phyloP scores from a whole-genome alignment of 2,329 filamentous ascomycete genomes.

The Diaporthe australafricana region DNA sequence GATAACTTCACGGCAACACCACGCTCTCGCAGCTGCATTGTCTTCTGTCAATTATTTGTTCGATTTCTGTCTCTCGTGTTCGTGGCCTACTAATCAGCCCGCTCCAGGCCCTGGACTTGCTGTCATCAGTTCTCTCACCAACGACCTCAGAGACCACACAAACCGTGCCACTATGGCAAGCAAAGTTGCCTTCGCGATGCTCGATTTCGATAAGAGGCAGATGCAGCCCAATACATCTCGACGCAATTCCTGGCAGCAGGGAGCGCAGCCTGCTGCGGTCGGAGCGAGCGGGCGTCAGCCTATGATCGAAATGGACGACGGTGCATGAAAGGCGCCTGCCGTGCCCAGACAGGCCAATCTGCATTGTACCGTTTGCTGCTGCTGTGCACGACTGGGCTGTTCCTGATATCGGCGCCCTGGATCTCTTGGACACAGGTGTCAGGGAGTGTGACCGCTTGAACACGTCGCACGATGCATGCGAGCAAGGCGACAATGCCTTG shows the following conservation, averaged over 20 bases:
- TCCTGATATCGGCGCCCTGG: neutral
- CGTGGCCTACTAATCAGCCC: neutral
- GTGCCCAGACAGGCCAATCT: conserved; percentile 9
- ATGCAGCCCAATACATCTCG: neutral
- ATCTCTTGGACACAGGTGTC: neutral
- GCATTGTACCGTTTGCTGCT: neutral
- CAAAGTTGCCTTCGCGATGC: neutral
- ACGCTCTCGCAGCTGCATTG: neutral
- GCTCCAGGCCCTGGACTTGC: neutral
- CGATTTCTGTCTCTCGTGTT: neutral
- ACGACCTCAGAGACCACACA: neutral
- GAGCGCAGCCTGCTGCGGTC: neutral
- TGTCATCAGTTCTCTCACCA: neutral
- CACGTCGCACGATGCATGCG: neutral
- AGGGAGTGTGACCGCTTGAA: neutral
- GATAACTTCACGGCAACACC: neutral
- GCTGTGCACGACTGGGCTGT: neutral
- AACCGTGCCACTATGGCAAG: neutral
- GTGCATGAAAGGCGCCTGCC: conserved; percentile 19
- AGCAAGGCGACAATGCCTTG: neutral
- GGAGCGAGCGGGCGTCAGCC: neutral
- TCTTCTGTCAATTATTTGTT: neutral
- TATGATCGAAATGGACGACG: conserved; percentile 9
- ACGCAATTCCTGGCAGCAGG: neutral
- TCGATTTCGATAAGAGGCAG: neutral